phyloP scores from a whole-genome alignment of 305 asterid genomes.

The Fraxinus ornus region DNA sequence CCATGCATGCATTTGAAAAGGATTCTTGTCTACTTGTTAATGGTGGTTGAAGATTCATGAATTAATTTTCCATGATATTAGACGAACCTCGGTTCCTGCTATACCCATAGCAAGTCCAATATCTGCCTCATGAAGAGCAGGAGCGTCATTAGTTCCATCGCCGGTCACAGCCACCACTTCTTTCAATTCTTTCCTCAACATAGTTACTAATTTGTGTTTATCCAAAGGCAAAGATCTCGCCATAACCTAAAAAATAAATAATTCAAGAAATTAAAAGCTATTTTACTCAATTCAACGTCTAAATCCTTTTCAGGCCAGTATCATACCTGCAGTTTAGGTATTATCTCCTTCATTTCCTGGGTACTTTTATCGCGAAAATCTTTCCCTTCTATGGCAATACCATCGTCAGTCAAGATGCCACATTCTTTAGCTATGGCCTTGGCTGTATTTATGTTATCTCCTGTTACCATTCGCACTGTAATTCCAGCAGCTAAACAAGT shows the following conservation, averaged over 20 bases:
- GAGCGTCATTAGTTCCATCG: constrained; percentile 90
- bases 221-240: constrained; percentile 75
- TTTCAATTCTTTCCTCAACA: constrained; percentile 56
- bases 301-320: neutral
- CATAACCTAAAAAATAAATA: constrained; percentile 50
- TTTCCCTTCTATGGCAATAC: constrained; percentile 71
- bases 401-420: constrained; percentile 70
- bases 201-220: constrained; percentile 64
- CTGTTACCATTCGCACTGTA: constrained; percentile 74
- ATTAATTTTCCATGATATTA: neutral
- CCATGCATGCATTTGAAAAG: neutral
- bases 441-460: constrained; percentile 80
- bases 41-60: neutral
- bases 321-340: constrained; percentile 68
- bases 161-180: constrained; percentile 89
- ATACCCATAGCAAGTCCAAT: constrained; percentile 94
- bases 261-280: constrained; percentile 6
- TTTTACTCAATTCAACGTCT: neutral
- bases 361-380: constrained; percentile 55
- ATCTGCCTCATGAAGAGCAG: constrained; percentile 88
- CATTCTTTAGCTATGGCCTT: constrained; percentile 84
- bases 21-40: neutral
- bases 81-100: constrained; percentile 79
- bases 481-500: constrained; percentile 77
- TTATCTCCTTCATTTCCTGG: constrained; percentile 53